A percentile compares a stretch with the other conserved stretches of the same genome.
phyloP scores from a whole-genome alignment of 179 eudicot species.

The Sideroxylon spinosum region DNA sequence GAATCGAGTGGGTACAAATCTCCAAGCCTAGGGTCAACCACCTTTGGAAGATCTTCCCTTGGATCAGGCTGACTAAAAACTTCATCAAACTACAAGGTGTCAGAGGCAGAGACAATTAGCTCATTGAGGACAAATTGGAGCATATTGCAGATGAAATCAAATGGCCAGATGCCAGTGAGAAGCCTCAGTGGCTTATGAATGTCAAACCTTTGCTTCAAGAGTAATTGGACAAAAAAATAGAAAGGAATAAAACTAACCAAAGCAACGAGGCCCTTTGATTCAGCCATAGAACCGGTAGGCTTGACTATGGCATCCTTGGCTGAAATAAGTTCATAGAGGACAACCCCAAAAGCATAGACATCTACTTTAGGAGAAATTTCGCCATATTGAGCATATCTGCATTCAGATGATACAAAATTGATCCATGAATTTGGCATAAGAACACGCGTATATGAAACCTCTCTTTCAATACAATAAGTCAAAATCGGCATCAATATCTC shows the following conservation, averaged over 20 bases:
- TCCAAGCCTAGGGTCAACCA: constrained; percentile 58
- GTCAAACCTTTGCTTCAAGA: too few species aligned
- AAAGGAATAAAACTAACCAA: constrained; percentile 29
- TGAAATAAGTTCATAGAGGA: constrained; percentile 70
- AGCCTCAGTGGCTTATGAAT: too few species aligned
- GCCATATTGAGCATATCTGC: constrained; percentile 72
- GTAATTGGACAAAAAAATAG: neutral
- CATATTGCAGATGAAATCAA: too few species aligned
- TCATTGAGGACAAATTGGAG: neutral
- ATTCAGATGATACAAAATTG: constrained; percentile 7
- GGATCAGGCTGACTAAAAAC: constrained; percentile 45
- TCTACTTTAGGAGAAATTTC: constrained; percentile 72
- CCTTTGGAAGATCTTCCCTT: constrained; percentile 38
- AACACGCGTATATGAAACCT: neutral
- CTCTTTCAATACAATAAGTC: too few species aligned
- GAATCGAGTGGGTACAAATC: constrained; percentile 55
- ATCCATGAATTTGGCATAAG: neutral
- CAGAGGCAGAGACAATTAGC: neutral
- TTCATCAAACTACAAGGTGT: constrained; percentile 43
- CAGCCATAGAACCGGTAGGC: constrained; percentile 26
- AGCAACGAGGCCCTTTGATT: constrained; percentile 49
- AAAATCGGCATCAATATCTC: too few species aligned
- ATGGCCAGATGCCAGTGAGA: too few species aligned
- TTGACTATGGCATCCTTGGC: constrained; percentile 65
- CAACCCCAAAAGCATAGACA: constrained; percentile 81